A percentile compares a stretch with the other conserved stretches of the same genome.
Conservation (phyloP, 169 alveolate genomes). For the Haemoproteus tartakovskyi region DNA sequence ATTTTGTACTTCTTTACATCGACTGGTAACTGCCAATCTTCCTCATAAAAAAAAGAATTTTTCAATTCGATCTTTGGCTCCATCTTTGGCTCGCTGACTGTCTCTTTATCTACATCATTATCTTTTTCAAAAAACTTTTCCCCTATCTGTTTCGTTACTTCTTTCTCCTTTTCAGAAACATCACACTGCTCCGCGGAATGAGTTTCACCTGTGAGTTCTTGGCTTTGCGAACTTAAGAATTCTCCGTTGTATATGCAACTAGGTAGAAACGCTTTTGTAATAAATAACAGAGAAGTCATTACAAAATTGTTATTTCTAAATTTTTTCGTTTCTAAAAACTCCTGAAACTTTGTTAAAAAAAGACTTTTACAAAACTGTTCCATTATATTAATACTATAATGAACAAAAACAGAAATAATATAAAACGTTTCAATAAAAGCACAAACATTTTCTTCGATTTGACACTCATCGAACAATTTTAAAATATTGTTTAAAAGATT, state of each 20-base stretch:
- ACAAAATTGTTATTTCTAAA: not conserved
- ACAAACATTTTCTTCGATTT: conserved; percentile 60
- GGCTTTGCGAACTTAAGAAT: not conserved
- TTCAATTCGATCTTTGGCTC: not conserved
- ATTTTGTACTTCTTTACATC: conserved; percentile 51
- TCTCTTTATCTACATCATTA: not conserved
- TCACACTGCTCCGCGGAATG: conserved; percentile 2
- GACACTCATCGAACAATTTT: conserved; percentile 44
- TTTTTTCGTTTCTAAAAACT: not conserved
- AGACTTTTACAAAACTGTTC: conserved; percentile 46
- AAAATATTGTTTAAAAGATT: conserved; percentile 52
- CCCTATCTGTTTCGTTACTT: not conserved
- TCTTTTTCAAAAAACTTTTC: conserved; percentile 2
- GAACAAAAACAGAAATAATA: conserved; percentile 36
- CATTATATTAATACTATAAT: conserved; percentile 45
- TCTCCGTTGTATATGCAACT: too few species aligned
- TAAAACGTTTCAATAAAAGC: conserved; percentile 66
- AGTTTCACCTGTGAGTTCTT: too few species aligned
- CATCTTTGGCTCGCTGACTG: not conserved
- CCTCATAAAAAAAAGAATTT: not conserved
- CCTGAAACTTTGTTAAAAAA: conserved; percentile 29
- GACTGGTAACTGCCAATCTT: conserved; percentile 16
- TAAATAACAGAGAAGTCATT: too few species aligned
- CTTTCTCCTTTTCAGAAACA: conserved; percentile 34
- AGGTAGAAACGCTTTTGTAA: too few species aligned